Conservation (phyloP, 345 rosid genomes). For the Camelina neglecta region DNA sequence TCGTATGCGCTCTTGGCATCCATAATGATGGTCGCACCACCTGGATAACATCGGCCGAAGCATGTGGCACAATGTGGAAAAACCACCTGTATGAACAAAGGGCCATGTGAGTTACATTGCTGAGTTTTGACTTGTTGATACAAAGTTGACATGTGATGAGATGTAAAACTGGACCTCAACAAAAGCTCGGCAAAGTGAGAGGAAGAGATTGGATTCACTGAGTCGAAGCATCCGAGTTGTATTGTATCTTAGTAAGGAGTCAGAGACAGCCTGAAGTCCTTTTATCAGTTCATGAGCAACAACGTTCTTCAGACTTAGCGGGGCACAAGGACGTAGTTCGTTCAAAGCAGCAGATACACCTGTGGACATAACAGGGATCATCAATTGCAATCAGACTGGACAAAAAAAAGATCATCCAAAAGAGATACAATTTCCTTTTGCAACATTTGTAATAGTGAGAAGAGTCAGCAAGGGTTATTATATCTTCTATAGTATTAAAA, state of each 20-base stretch:
- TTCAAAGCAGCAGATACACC: slow-evolving; percentile 96
- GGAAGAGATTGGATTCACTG: slow-evolving; percentile 81
- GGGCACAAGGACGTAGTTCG: slow-evolving; percentile 92
- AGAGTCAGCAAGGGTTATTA: not conserved
- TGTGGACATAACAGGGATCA: slow-evolving; percentile 36
- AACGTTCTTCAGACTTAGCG: slow-evolving; percentile 73
- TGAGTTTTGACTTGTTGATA: slow-evolving; percentile 17
- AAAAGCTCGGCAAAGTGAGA: slow-evolving; percentile 87
- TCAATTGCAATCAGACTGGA: slow-evolving; percentile 8
- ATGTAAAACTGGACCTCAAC: slow-evolving; percentile 60
- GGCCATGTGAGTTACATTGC: slow-evolving; percentile 25
- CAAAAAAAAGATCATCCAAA: slow-evolving; percentile 5
- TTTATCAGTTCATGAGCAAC: slow-evolving; percentile 80
- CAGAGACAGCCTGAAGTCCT: slow-evolving; percentile 86
- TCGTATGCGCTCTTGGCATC: slow-evolving; percentile 73
- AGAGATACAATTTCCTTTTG: not conserved
- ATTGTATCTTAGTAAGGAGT: slow-evolving; percentile 80
- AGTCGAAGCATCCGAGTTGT: slow-evolving; percentile 90
- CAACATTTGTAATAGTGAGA: not conserved
- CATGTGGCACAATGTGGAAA: slow-evolving; percentile 84
- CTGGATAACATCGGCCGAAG: slow-evolving; percentile 91
- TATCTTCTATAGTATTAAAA: not conserved
- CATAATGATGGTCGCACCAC: slow-evolving; percentile 75
- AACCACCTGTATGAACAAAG: slow-evolving; percentile 59
- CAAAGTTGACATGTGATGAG: slow-evolving; percentile 13